Evolutionary conservation across 768 basidiomycete species (phyloP).

Genomic region (Mycena amicta): DNA sequence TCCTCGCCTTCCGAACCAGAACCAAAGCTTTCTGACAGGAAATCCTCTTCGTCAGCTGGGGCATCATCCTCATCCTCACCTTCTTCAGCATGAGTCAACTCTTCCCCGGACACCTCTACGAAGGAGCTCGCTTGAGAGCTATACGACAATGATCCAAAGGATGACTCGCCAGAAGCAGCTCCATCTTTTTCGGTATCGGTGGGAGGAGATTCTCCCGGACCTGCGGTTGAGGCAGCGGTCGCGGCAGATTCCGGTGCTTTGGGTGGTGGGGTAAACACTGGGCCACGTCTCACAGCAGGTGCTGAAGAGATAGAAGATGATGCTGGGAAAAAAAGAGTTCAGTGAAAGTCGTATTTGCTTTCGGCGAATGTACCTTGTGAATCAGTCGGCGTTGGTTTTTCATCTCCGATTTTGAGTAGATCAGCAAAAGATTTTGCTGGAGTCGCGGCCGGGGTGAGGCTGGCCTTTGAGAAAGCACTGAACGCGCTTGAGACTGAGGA

Average conservation of each 20-base stretch:
- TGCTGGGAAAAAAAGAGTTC: no score
- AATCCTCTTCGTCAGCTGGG: constrained; percentile 31
- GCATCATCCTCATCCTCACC: constrained; percentile 28
- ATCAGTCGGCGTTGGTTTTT: no score
- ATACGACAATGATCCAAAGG: constrained; percentile 41
- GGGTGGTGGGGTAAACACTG: constrained; percentile 24
- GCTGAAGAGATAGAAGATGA: background rate
- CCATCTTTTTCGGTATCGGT: constrained; percentile 21
- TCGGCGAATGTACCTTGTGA: no score
- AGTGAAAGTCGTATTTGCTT: no score
- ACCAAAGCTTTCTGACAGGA: constrained; percentile 34
- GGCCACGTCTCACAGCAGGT: constrained; percentile 12
- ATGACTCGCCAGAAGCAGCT: constrained; percentile 27
- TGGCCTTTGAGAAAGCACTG: constrained; percentile 45
- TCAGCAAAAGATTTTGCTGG: constrained; percentile 62
- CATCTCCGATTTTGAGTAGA: constrained; percentile 48
- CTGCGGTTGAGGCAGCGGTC: no score
- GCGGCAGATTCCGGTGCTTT: constrained; percentile 13
- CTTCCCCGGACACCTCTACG: constrained; percentile 42
- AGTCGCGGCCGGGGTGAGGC: constrained; percentile 46
- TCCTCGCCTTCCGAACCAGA: constrained; percentile 31
- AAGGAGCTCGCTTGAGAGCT: constrained; percentile 52
- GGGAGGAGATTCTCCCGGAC: no score
- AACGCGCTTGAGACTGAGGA: constrained; percentile 46
- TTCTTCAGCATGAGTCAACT: constrained; percentile 31